These are phyloP conservation scores for Alternaria postmessia DNA, from an alignment of 2,329 filamentous ascomycete genomes.

Conservation along the genomic window DNA sequence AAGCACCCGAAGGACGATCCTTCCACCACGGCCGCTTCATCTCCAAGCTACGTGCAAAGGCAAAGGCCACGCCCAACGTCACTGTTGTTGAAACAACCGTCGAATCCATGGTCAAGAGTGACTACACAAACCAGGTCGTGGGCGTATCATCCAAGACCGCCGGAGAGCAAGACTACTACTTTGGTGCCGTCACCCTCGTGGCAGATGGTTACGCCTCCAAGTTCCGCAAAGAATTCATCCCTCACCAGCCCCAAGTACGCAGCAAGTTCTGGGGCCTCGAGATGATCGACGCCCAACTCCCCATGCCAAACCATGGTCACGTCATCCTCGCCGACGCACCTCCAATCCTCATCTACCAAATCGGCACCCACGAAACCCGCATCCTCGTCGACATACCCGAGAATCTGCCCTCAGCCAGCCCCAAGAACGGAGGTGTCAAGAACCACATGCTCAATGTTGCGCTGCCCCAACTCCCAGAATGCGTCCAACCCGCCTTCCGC, in stretches of 20 bases:
- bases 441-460: slow-evolving; percentile 82
- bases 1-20: slow-evolving; percentile 71
- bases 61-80: slow-evolving; percentile 79
- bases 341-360: slow-evolving; percentile 94
- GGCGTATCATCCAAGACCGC: slow-evolving; percentile 81
- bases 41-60: slow-evolving; percentile 77
- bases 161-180: slow-evolving; percentile 74
- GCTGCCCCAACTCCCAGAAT: slow-evolving; percentile 76
- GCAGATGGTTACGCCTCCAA: slow-evolving; percentile 93
- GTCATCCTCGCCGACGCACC: slow-evolving; percentile 81
- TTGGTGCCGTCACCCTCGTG: slow-evolving; percentile 85
- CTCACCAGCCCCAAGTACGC: slow-evolving; percentile 71
- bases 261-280: slow-evolving; percentile 95
- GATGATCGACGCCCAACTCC: slow-evolving; percentile 84
- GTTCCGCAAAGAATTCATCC: slow-evolving; percentile 83
- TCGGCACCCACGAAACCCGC: slow-evolving; percentile 92
- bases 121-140: slow-evolving; percentile 74
- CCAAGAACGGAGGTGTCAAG: slow-evolving; percentile 81
- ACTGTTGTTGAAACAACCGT: slow-evolving; percentile 91
- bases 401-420: slow-evolving; percentile 74
- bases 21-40: slow-evolving; percentile 98
- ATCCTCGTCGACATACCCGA: slow-evolving; percentile 88
- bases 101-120: slow-evolving; percentile 74
- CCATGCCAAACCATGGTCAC: slow-evolving; percentile 79
- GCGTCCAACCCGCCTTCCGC: slow-evolving; percentile 75